These are phyloP conservation scores for Paramarasmius palmivorus DNA, from an alignment of 1,284 basidiomycete genomes.

Conservation along the genomic window DNA sequence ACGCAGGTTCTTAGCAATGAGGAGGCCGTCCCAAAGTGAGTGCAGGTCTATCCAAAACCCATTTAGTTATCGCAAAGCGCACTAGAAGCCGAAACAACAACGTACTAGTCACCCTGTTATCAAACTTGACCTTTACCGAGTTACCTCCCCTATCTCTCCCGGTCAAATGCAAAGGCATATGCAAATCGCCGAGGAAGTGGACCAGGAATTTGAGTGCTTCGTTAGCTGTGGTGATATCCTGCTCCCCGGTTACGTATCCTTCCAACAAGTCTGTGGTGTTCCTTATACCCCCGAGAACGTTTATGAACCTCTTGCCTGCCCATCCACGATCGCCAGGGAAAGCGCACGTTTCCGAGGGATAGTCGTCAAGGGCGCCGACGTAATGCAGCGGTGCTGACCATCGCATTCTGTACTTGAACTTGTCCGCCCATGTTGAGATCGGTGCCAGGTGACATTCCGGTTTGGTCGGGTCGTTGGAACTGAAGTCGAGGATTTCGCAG, in stretches of 20 bases:
- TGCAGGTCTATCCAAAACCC: slow-evolving; percentile 63
- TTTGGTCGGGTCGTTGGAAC: slow-evolving; percentile 35
- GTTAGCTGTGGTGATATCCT: slow-evolving; percentile 34
- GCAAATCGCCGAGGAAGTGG: slow-evolving; percentile 90
- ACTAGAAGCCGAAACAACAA: slow-evolving; percentile 14
- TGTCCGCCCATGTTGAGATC: slow-evolving; percentile 88
- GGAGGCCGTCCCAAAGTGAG: slow-evolving; percentile 81
- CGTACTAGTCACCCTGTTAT: slow-evolving; percentile 67
- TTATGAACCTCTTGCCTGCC: slow-evolving; percentile 64
- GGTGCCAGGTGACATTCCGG: slow-evolving; percentile 74
- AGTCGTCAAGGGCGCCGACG: slow-evolving; percentile 72
- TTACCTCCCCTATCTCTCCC: slow-evolving; percentile 88
- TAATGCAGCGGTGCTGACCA: slow-evolving; percentile 79
- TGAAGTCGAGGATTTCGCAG: slow-evolving; percentile 67
- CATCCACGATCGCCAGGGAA: slow-evolving; percentile 83
- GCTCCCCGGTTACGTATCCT: slow-evolving; percentile 17
- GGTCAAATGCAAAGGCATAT: slow-evolving; percentile 88
- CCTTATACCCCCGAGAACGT: slow-evolving; percentile 52
- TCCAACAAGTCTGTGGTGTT: slow-evolving; percentile 14
- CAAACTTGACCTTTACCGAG: slow-evolving; percentile 69
- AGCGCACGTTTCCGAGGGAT: slow-evolving; percentile 72
- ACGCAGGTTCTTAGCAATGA: slow-evolving; percentile 82
- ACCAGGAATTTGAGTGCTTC: slow-evolving; percentile 88
- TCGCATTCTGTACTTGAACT: slow-evolving; percentile 58
- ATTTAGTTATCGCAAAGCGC: not conserved